Evolutionary conservation across 495 filamentous ascomycete species (phyloP).

Genomic region (Aspergillus nanangensis): DNA sequence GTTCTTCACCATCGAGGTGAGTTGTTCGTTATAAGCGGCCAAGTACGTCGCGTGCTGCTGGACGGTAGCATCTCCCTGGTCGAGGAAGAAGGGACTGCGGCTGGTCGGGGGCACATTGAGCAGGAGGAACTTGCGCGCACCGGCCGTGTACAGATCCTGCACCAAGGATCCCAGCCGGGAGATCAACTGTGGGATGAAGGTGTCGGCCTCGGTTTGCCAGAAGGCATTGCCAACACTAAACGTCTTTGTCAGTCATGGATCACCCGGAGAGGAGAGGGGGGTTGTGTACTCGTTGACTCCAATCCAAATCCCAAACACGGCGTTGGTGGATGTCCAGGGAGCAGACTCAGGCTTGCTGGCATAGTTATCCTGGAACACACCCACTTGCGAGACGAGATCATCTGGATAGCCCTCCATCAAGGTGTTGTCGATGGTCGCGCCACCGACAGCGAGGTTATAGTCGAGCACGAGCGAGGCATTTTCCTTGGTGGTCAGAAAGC

Average conservation of each 20-base stretch:
- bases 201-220: constrained; percentile 34
- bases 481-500: constrained; percentile 49
- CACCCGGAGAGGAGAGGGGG: no score
- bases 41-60: constrained; percentile 25
- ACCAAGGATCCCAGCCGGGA: constrained; percentile 51
- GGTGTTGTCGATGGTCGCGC: constrained; percentile 50
- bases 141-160: constrained; percentile 55
- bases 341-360: constrained; percentile 32
- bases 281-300: constrained; percentile 77
- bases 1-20: constrained; percentile 21
- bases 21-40: constrained; percentile 24
- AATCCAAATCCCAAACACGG: constrained; percentile 68
- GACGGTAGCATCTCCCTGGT: constrained; percentile 19
- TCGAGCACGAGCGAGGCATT: constrained; percentile 49
- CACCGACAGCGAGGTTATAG: constrained; percentile 54
- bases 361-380: constrained; percentile 23
- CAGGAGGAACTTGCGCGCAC: constrained; percentile 72
- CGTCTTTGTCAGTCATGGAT: no score
- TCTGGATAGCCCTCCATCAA: constrained; percentile 29
- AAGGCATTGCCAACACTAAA: constrained; percentile 59
- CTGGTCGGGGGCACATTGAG: constrained; percentile 72
- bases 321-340: constrained; percentile 56
- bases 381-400: constrained; percentile 30
- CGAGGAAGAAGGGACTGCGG: constrained; percentile 50
- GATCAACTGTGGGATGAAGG: constrained; percentile 51